phyloP scores from a whole-genome alignment of 176 grass and related monocot genomes.

The Oryza punctata region DNA sequence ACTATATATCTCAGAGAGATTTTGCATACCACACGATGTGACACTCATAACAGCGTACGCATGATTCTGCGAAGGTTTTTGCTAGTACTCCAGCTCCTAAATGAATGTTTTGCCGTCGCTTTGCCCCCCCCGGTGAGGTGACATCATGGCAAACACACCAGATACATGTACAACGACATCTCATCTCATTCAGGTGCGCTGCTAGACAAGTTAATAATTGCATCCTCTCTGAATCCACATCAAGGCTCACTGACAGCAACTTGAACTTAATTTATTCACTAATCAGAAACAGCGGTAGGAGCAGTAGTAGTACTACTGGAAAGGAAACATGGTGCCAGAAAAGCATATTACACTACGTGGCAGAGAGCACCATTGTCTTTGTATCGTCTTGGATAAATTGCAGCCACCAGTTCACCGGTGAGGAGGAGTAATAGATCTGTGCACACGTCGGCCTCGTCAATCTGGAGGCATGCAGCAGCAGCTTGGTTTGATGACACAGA shows the following conservation, averaged over 20 bases:
- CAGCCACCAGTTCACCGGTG: not conserved
- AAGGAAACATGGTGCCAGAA: slow-evolving; percentile 17
- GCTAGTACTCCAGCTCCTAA: not conserved
- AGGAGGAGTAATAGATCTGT: not conserved
- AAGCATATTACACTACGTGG: slow-evolving; percentile 2
- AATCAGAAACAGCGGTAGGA: not conserved
- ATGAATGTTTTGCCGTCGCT: not conserved
- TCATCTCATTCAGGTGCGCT: not conserved
- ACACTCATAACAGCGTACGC: too few species aligned
- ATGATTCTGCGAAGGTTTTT: too few species aligned
- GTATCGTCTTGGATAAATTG: not conserved
- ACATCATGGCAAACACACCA: slow-evolving; percentile 27
- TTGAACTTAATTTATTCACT: not conserved
- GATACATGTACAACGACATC: not conserved
- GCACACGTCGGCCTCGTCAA: not conserved
- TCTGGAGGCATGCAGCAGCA: slow-evolving; percentile 11
- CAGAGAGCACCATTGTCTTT: not conserved
- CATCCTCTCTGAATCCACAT: not conserved
- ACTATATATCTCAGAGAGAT: too few species aligned
- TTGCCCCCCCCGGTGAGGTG: not conserved
- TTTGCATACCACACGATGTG: not conserved
- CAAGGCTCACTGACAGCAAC: slow-evolving; percentile 1
- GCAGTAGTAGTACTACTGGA: not conserved
- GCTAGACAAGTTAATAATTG: not conserved
- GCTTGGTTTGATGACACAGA: not conserved